Conservation (phyloP, 495 filamentous ascomycete species). For the Lophiotrema nucula region DNA sequence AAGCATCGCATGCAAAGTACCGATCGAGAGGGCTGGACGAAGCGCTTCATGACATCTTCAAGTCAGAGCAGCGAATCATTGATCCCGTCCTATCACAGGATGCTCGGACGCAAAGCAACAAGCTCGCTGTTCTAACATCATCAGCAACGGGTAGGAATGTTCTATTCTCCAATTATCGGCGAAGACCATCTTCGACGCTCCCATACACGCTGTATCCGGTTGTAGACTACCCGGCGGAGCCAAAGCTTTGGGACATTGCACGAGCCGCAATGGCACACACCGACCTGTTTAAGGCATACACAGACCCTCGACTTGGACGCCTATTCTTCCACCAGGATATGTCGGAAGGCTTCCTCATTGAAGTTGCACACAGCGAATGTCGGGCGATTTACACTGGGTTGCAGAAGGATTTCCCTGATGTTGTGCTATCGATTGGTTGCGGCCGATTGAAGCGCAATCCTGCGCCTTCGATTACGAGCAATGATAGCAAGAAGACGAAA, state of each 20-base stretch:
- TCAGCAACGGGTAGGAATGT: constrained; percentile 13
- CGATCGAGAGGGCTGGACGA: constrained; percentile 12
- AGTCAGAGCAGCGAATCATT: constrained; percentile 6
- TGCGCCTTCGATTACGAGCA: constrained; percentile 6
- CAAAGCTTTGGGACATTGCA: constrained; percentile 10
- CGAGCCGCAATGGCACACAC: constrained; percentile 19
- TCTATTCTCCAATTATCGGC: constrained; percentile 19
- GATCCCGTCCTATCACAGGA: constrained; percentile 3
- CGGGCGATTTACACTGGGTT: constrained; percentile 4
- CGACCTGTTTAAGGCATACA: constrained; percentile 20
- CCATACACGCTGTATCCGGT: constrained; percentile 20
- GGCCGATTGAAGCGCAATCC: constrained; percentile 1
- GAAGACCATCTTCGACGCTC: neutral
- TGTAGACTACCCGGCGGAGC: constrained; percentile 1
- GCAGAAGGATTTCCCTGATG: constrained; percentile 13
- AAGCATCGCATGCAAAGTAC: constrained; percentile 13
- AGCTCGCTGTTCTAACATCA: constrained; percentile 11
- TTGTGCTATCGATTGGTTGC: constrained; percentile 21
- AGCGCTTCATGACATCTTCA: constrained; percentile 1
- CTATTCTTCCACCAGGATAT: constrained; percentile 10
- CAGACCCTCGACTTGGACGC: constrained; percentile 5
- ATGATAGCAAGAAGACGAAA: constrained; percentile 4
- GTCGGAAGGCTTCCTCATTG: constrained; percentile 10
- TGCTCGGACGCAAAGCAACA: constrained; percentile 10
- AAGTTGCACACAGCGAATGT: constrained; percentile 18